phyloP scores from a whole-genome alignment of 495 filamentous ascomycete species.

The Podospora sp. region DNA sequence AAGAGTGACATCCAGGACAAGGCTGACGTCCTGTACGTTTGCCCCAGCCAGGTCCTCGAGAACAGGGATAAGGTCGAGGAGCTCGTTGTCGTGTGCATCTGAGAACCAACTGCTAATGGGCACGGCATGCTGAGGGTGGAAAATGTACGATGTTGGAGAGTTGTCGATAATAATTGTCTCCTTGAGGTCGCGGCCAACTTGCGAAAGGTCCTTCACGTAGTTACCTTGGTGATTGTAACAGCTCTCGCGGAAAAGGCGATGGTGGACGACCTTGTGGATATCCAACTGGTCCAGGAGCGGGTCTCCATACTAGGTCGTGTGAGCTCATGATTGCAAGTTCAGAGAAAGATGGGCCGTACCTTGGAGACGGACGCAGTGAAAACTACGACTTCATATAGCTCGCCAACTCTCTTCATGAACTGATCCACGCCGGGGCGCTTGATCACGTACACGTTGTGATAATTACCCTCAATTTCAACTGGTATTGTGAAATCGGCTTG shows the following conservation, averaged over 20 bases:
- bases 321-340: slow-evolving; percentile 12
- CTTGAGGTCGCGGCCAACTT: slow-evolving; percentile 91
- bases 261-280: slow-evolving; percentile 95
- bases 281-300: slow-evolving; percentile 95
- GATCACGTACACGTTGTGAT: slow-evolving; percentile 99
- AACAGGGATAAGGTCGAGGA: slow-evolving; percentile 96
- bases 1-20: slow-evolving; percentile 94
- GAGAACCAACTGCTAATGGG: slow-evolving; percentile 99
- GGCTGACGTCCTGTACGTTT: slow-evolving; percentile 91
- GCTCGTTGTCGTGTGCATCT: slow-evolving; percentile 98
- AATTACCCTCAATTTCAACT: slow-evolving; percentile 98
- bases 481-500: slow-evolving; percentile 99
- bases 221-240: slow-evolving; percentile 99
- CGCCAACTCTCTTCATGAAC: slow-evolving; percentile 98
- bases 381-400: slow-evolving; percentile 97
- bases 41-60: slow-evolving; percentile 91
- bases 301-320: slow-evolving; percentile 79
- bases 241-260: slow-evolving; percentile 94
- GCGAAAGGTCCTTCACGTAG: slow-evolving; percentile 98
- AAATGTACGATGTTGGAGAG: slow-evolving; percentile 98
- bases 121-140: slow-evolving; percentile 98
- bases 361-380: slow-evolving; percentile 99
- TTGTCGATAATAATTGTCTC: slow-evolving; percentile 99
- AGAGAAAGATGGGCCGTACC: slow-evolving; percentile 51
- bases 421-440: slow-evolving; percentile 96